Percentiles rank a stretch among this genome's conserved stretches.
Evolutionary conservation across 306 rosid genomes (phyloP).

Genomic region (barrel medic (Medicago truncatula)): MtrunA17r5.0-ANR NC_053046.1:43662001-43662500

Average conservation of each 20-base stretch:
- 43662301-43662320: not conserved
- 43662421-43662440: no score
- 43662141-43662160: not conserved
- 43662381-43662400: no score
- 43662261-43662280: constrained; percentile 46
- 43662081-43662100: not conserved
- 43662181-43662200: no score
- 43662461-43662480: not conserved
- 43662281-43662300: not conserved
- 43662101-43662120: not conserved
- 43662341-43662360: no score
- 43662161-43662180: not conserved
- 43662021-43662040: no score
- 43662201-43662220: no score
- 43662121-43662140: not conserved
- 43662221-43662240: constrained; percentile 5
- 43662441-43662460: no score
- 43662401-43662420: no score
- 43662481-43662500: no score
- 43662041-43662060: constrained; percentile 58
- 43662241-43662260: not conserved
- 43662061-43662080: constrained; percentile 33
- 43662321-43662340: no score
- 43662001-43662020: no score
- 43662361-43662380: no score